Percentiles rank a stretch among this genome's conserved stretches.
Evolutionary conservation across 495 filamentous ascomycete species (phyloP).

Genomic region (Penicillium mononematosum): DNA sequence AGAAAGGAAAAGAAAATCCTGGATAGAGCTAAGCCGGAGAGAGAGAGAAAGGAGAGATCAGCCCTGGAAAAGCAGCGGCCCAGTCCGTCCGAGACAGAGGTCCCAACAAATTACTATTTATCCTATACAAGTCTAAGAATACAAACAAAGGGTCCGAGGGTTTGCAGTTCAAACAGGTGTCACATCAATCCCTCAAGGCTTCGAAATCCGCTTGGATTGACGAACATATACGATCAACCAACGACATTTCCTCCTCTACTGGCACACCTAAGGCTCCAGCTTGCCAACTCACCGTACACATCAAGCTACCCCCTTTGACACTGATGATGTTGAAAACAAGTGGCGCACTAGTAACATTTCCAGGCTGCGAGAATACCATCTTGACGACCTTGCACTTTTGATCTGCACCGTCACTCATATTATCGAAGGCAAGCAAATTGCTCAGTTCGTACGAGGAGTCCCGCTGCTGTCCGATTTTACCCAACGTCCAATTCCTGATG

Average conservation of each 20-base stretch:
- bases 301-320: slow-evolving; percentile 24
- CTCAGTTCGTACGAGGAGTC: slow-evolving; percentile 31
- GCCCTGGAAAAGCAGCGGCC: too few species aligned
- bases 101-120: background rate
- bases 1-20: too few species aligned
- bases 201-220: slow-evolving; percentile 20
- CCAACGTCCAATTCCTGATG: slow-evolving; percentile 23
- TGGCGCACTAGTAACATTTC: slow-evolving; percentile 24
- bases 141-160: background rate
- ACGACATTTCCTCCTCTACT: slow-evolving; percentile 12
- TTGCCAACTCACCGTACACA: slow-evolving; percentile 27
- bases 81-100: too few species aligned
- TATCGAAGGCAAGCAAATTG: slow-evolving; percentile 29
- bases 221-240: slow-evolving; percentile 23
- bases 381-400: slow-evolving; percentile 22
- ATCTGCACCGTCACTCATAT: slow-evolving; percentile 2
- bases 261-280: slow-evolving; percentile 23
- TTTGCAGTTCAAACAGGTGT: background rate
- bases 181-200: slow-evolving; percentile 3
- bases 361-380: slow-evolving; percentile 33
- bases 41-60: too few species aligned
- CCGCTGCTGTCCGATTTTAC: slow-evolving; percentile 22
- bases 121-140: background rate
- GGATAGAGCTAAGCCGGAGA: too few species aligned
- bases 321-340: slow-evolving; percentile 29